Evolutionary conservation across 352 stramenopile genomes (phyloP), one percentile per base, ranked within the genome.

Genomic region (Globisporangium recalcitrans): DNA sequence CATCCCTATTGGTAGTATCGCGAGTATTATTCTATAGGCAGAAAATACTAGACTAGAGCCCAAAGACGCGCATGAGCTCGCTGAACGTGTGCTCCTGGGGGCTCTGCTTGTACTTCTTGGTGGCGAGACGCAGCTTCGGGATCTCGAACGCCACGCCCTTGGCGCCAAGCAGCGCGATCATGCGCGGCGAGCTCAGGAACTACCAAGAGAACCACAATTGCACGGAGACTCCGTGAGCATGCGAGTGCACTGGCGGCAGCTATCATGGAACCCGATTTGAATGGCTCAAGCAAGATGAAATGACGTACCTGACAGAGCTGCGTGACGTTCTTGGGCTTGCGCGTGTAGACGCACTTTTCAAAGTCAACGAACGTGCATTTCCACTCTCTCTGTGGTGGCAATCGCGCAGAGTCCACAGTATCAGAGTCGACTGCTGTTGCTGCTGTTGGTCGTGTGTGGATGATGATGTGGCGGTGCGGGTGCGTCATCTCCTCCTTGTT

Each of bases 401-500:
- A 21, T 16, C 4, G 14, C 36, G 8, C 16, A 4, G n/a, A 3
- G 44, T 49, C n/a, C 4, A 5, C 7, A 5, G 34, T 40, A 24
- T 11, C n/a, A 49, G 21, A 47, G 10, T 16, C 13, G 24, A 2
- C 19, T 42, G 1, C 19, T 27, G 27, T 10, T 22, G 27, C 10
- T 31, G 34, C 27, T n/a, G n/a, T 8, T n/a, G 34, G 24, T 47
- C 44, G 44, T 19, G 32, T 53, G 36, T 77, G 64, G 24, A 91
- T 57, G 58, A 91, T 78, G 24, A 91, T 88, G 46, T 91, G 82
- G 49, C 80, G 80, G 34, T 85, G 82, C 36, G 82, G 82, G 51
- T 91, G 82, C 10, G 80, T 91, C 82, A 91, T 91, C 64, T 91
- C 82, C 53, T 86, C 82, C 68, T 91, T 91, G 68, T 90, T 91